Evolutionary conservation across 495 filamentous ascomycete genomes (phyloP).

Genomic region (Halenospora varia): DNA sequence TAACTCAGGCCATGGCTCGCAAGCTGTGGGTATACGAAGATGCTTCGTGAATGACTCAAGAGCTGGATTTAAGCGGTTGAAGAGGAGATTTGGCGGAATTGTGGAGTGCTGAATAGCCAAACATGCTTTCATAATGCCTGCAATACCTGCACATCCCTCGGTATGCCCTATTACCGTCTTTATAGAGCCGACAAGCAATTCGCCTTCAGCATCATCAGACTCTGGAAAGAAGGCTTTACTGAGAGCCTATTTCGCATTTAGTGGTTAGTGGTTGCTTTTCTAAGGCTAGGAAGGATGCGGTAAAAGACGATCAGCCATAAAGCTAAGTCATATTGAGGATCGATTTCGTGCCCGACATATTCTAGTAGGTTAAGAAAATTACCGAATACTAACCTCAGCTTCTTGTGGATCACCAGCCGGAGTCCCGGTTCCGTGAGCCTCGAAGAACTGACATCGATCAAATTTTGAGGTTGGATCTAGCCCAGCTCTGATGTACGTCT

Average conservation of each 20-base stretch:
- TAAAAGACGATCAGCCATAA: too few species aligned
- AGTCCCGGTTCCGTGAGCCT: neutral
- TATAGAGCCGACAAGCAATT: slow-evolving; percentile 42
- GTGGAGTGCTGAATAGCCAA: slow-evolving; percentile 43
- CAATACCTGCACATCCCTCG: slow-evolving; percentile 46
- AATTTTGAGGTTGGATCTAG: neutral
- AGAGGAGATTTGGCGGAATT: slow-evolving; percentile 52
- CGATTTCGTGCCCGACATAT: neutral
- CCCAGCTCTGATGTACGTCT: slow-evolving; percentile 16
- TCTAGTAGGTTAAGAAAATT: neutral
- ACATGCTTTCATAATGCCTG: slow-evolving; percentile 53
- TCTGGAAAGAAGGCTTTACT: too few species aligned
- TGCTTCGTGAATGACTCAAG: slow-evolving; percentile 35
- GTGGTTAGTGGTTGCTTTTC: too few species aligned
- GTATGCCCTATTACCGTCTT: slow-evolving; percentile 46
- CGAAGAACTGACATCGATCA: neutral
- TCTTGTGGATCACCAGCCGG: neutral
- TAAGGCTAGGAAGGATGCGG: too few species aligned
- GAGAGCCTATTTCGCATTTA: too few species aligned
- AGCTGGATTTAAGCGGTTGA: slow-evolving; percentile 46
- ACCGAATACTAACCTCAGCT: neutral
- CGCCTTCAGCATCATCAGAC: too few species aligned
- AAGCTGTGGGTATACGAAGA: slow-evolving; percentile 36
- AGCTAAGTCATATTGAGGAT: too few species aligned
- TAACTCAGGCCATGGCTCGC: slow-evolving; percentile 38